phyloP scores from a whole-genome alignment of 768 basidiomycete species.

The Pleurotus sapidus region DNA sequence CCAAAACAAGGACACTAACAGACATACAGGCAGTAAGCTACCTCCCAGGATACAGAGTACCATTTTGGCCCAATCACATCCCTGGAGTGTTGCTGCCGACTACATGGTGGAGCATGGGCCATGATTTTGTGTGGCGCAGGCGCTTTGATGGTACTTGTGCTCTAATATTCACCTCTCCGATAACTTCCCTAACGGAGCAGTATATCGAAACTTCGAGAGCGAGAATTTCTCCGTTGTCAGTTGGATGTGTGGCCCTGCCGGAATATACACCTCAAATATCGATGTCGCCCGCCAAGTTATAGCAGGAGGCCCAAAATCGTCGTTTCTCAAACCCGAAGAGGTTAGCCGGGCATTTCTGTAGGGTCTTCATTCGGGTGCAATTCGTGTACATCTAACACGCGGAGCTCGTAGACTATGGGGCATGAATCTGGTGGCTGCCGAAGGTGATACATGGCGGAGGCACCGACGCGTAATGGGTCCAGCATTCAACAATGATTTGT shows the following conservation, averaged over 20 bases:
- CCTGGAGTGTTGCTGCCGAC: conserved; percentile 36
- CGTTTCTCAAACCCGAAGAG: conserved; percentile 35
- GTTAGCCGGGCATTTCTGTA: conserved; percentile 30
- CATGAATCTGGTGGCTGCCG: conserved; percentile 25
- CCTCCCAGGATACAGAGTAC: conserved; percentile 36
- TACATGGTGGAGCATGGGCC: conserved; percentile 42
- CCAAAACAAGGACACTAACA: no score
- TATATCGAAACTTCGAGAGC: conserved; percentile 30
- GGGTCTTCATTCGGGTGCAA: conserved; percentile 8
- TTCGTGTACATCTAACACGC: no score
- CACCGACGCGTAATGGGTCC: conserved; percentile 30
- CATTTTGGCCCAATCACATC: conserved; percentile 35
- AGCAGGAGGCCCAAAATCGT: conserved; percentile 33
- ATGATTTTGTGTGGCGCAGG: conserved; percentile 33
- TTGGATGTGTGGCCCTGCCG: conserved; percentile 32
- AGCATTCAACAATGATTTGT: conserved; percentile 27
- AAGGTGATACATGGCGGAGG: conserved; percentile 28
- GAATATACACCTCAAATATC: conserved; percentile 41
- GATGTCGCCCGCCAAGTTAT: conserved; percentile 44
- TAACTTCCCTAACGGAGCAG: no score
- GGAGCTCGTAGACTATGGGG: conserved; percentile 22
- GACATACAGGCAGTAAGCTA: conserved; percentile 33
- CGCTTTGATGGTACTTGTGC: conserved; percentile 29
- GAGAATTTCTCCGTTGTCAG: conserved; percentile 41
- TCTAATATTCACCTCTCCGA: no score